Conservation (phyloP, 2,329 filamentous ascomycete species). For the Didymellaceae sp. region DNA sequence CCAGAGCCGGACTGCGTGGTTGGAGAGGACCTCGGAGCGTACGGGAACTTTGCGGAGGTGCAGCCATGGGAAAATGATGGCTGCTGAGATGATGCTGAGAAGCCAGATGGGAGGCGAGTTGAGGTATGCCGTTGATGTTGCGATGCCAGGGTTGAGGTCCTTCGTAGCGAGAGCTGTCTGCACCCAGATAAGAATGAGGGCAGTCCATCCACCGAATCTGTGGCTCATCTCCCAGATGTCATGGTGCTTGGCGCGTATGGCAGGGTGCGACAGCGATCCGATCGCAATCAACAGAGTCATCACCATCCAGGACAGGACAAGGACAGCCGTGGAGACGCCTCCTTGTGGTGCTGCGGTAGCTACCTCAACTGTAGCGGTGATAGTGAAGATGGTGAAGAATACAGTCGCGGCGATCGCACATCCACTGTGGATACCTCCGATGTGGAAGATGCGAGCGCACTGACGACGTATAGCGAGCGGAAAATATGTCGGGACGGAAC, state of each 20-base stretch:
- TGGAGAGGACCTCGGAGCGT: slow-evolving; percentile 71
- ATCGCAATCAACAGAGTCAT: slow-evolving; percentile 40
- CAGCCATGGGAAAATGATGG: slow-evolving; percentile 77
- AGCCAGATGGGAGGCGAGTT: slow-evolving; percentile 67
- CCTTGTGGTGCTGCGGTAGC: slow-evolving; percentile 19
- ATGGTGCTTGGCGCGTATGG: slow-evolving; percentile 41
- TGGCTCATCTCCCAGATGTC: slow-evolving; percentile 47
- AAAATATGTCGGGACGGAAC: slow-evolving; percentile 39
- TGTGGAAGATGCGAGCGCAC: slow-evolving; percentile 45
- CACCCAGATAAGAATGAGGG: slow-evolving; percentile 46
- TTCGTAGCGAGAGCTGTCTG: slow-evolving; percentile 37
- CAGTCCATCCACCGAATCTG: slow-evolving; percentile 48
- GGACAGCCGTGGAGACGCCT: slow-evolving; percentile 20
- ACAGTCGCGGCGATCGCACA: slow-evolving; percentile 43
- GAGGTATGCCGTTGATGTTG: slow-evolving; percentile 33
- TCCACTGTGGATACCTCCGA: slow-evolving; percentile 48
- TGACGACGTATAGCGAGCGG: slow-evolving; percentile 43
- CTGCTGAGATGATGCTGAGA: slow-evolving; percentile 67
- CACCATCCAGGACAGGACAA: slow-evolving; percentile 42
- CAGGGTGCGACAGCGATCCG: slow-evolving; percentile 39
- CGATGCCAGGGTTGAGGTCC: slow-evolving; percentile 27
- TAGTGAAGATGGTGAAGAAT: slow-evolving; percentile 56
- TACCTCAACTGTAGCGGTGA: slow-evolving; percentile 43
- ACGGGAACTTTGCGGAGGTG: slow-evolving; percentile 73
- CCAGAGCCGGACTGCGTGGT: slow-evolving; percentile 75